These are phyloP conservation scores for Scheffersomyces stipitis DNA, from an alignment of 805 yeast species.

Conservation along the genomic window DNA sequence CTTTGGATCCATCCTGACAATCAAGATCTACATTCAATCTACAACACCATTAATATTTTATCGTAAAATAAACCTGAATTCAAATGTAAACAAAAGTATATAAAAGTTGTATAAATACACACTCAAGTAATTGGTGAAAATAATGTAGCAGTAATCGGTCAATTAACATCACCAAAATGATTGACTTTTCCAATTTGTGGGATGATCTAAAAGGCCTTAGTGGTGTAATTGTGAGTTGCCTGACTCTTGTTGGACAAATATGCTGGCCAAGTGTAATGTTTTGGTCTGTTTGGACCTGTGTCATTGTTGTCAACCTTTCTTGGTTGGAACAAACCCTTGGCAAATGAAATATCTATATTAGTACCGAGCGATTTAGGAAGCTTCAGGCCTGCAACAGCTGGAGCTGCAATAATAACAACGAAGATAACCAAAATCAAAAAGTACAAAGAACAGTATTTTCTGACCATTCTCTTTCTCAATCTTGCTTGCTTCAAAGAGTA, in stretches of 20 bases:
- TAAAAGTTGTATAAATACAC: background rate
- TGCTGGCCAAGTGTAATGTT: conserved; percentile 27
- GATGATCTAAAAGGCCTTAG: conserved; percentile 41
- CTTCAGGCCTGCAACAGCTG: conserved; percentile 77
- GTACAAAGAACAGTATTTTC: conserved; percentile 85
- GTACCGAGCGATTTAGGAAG: conserved; percentile 40
- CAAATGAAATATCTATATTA: conserved; percentile 28
- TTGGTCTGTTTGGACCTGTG: conserved; percentile 57
- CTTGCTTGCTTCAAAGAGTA: conserved; percentile 94
- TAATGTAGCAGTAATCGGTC: too few species aligned
- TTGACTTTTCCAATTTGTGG: too few species aligned
- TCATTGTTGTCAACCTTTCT: conserved; percentile 79
- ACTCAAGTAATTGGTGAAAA: too few species aligned
- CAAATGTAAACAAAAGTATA: too few species aligned
- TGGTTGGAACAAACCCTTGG: conserved; percentile 85
- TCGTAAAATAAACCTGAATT: too few species aligned
- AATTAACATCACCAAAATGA: too few species aligned
- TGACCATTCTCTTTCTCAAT: conserved; percentile 95
- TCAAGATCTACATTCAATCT: too few species aligned
- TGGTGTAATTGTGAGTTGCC: conserved; percentile 53
- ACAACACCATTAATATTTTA: too few species aligned
- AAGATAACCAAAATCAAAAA: conserved; percentile 68
- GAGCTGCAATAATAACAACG: conserved; percentile 79
- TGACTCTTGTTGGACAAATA: conserved; percentile 57
- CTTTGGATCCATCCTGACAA: too few species aligned